Conservation (phyloP, 108 stramenopile genomes). For the Discostella pseudostelligera region DNA sequence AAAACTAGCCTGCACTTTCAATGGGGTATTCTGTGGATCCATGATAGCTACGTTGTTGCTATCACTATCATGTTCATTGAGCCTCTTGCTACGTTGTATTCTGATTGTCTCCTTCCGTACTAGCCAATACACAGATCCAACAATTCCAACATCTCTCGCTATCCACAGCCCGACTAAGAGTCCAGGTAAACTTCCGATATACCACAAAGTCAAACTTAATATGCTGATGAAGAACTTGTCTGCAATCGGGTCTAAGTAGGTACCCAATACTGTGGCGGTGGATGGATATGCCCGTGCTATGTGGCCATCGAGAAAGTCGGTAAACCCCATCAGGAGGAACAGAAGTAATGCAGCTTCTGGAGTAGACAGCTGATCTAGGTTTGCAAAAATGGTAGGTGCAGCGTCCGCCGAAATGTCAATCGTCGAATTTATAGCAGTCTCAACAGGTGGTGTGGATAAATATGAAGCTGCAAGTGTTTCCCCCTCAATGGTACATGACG, state of each 20-base stretch:
- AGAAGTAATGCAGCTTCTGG: slow-evolving; percentile 31
- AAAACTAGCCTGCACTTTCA: slow-evolving; percentile 68
- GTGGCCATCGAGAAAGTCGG: slow-evolving; percentile 82
- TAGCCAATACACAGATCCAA: slow-evolving; percentile 41
- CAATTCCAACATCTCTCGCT: slow-evolving; percentile 53
- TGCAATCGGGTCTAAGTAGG: slow-evolving; percentile 84
- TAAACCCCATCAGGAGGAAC: slow-evolving; percentile 54
- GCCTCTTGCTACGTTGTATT: slow-evolving; percentile 11
- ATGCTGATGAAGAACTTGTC: slow-evolving; percentile 69
- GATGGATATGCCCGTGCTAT: slow-evolving; percentile 66
- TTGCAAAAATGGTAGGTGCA: slow-evolving; percentile 6
- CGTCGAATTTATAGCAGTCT: slow-evolving; percentile 2
- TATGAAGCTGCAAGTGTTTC: slow-evolving; percentile 8
- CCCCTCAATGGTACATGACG: slow-evolving; percentile 26
- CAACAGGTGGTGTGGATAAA: slow-evolving; percentile 2
- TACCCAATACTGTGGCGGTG: slow-evolving; percentile 67
- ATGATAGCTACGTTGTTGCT: slow-evolving; percentile 44
- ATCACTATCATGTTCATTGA: slow-evolving; percentile 9
- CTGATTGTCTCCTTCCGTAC: slow-evolving; percentile 30
- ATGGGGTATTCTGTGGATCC: slow-evolving; percentile 55
- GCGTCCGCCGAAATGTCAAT: slow-evolving; percentile 3
- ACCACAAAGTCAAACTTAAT: slow-evolving; percentile 59
- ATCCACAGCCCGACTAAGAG: slow-evolving; percentile 69
- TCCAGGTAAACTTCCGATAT: slow-evolving; percentile 58
- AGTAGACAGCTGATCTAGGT: slow-evolving; percentile 28